Base-by-base conservation (phyloP, 257 asterid species). In the Solanum virginianum region DNA sequence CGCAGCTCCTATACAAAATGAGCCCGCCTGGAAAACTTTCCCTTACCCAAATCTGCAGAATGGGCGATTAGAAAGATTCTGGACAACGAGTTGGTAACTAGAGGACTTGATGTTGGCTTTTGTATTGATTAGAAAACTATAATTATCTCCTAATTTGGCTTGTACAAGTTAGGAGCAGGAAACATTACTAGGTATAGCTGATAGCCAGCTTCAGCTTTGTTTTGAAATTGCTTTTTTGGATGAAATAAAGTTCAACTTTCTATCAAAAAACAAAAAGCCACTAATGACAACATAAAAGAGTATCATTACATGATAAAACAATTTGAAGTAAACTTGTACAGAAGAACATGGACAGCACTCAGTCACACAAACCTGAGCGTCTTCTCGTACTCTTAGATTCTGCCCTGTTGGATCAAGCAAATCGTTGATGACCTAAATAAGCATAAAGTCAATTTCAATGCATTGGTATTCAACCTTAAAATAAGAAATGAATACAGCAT, bases 341-440 rank as follows among this genome's bases (percentile, higher is more conserved):
- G 11, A 29, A 17, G n/a, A 18, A 26, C 83, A 79, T 79, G 83
- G 54, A 79, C 60, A 26, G 65, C 57, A 53, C 65, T 51, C 65
- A 63, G 10, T 63, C 68, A 79, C 45, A 84, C 81, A 10, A 88
- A 94, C 98, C 96, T 93, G 98, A 83, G 94, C 68, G 85, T 94
- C 96, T 88, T 94, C 98, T 80, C 98, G 90, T 88, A 94, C 92
- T 85, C 92, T 91, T 68, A 94, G 93, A 88, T 94, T 94, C 87
- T 94, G 98, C 69, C 97, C 97, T 2, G 93, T 91, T 84, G 98
- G 96, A 91, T 94, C 84, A 80, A 94, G 96, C 93, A 94, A 89
- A 91, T 94, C 98, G 83, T 94, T 94, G 92, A 94, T 92, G 87
- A 94, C 98, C 98, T 94, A 88, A 90, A 70, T 90, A 63, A 60